Evolutionary conservation across 495 filamentous ascomycete species (phyloP).

Genomic region (Jackrogersella multiformis): DNA sequence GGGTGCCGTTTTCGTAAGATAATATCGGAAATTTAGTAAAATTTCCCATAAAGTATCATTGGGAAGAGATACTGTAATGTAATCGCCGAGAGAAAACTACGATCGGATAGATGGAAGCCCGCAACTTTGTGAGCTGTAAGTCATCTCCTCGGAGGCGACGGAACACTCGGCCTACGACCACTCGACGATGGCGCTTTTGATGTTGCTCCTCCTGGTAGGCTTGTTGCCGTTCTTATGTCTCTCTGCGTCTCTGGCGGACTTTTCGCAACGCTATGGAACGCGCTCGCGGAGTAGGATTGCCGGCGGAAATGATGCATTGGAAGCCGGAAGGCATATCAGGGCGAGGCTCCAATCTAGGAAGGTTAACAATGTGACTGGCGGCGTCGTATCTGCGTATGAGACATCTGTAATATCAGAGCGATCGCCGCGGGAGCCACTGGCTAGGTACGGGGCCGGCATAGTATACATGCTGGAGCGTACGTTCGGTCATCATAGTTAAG

Average conservation of each 20-base stretch:
- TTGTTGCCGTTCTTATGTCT: constrained; percentile 27
- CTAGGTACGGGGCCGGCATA: constrained; percentile 45
- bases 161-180: constrained; percentile 6
- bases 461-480: constrained; percentile 54
- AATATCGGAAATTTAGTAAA: constrained; percentile 12
- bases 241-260: not conserved
- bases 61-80: too few relatives aligned
- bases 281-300: constrained; percentile 1
- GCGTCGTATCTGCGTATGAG: constrained; percentile 1
- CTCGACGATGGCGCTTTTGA: constrained; percentile 34
- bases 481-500: not conserved
- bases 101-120: constrained; percentile 28
- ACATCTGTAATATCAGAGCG: not conserved
- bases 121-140: constrained; percentile 26
- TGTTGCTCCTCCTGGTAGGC: constrained; percentile 29
- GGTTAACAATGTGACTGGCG: constrained; percentile 33
- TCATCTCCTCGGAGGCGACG: constrained; percentile 30
- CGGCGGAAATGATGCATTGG: constrained; percentile 1
- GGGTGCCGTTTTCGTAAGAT: not conserved
- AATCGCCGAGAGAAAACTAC: constrained; percentile 23
- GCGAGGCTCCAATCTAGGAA: constrained; percentile 38
- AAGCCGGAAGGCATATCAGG: constrained; percentile 32
- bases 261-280: not conserved
- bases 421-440: constrained; percentile 37
- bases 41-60: constrained; percentile 15